A percentile compares a stretch with the other conserved stretches of the same genome.
Evolutionary conservation across 805 yeast species (phyloP).

Genomic region (Yamadazyma phyllophila): DNA sequence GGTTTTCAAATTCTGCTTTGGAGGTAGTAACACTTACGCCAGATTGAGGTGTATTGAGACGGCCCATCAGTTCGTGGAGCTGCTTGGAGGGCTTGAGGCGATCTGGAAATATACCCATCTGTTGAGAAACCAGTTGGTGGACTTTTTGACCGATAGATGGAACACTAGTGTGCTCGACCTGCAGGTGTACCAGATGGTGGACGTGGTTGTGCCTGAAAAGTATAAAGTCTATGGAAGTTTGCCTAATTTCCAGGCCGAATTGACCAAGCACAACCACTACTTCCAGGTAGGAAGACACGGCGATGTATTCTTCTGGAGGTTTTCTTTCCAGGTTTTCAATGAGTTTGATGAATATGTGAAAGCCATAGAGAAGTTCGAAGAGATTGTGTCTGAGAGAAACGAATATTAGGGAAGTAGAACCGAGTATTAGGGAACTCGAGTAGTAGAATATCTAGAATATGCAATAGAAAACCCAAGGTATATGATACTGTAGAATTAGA

Average conservation of each 20-base stretch:
- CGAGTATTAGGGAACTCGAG: no score
- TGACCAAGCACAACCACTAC: neutral
- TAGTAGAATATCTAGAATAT: no score
- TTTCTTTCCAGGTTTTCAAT: conserved; percentile 60
- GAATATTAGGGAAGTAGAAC: neutral
- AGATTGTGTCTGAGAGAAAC: neutral
- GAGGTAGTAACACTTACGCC: conserved; percentile 51
- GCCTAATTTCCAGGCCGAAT: neutral
- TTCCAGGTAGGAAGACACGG: conserved; percentile 10
- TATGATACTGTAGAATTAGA: no score
- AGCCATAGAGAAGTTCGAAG: conserved; percentile 41
- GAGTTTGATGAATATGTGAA: conserved; percentile 52
- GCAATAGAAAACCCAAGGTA: no score
- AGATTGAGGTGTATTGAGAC: conserved; percentile 39
- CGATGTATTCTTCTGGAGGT: conserved; percentile 34
- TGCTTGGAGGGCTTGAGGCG: conserved; percentile 59
- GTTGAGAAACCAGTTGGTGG: conserved; percentile 38
- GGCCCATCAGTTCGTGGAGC: conserved; percentile 54
- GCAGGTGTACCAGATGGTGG: conserved; percentile 8
- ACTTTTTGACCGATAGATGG: conserved; percentile 13
- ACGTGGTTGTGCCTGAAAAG: conserved; percentile 11
- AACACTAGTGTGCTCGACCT: conserved; percentile 4
- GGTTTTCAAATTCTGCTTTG: conserved; percentile 46
- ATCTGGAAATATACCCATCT: conserved; percentile 47
- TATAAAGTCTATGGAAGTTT: neutral